Conservation (phyloP, 352 stramenopile species). For the Phytophthora hibernalis region DNA sequence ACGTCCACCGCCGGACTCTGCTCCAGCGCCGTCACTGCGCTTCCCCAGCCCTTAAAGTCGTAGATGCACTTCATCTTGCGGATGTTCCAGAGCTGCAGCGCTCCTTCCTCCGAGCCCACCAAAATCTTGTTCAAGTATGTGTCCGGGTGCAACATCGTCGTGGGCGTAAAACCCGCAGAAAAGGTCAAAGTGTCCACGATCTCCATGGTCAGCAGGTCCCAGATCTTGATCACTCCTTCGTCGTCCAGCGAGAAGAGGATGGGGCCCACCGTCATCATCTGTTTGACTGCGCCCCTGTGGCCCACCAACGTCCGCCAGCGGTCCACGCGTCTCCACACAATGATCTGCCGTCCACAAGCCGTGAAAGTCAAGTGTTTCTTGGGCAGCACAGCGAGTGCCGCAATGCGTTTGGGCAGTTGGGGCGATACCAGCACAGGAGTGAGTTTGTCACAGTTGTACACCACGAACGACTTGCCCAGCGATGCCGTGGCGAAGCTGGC, state of each 20-base stretch:
- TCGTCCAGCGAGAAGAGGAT: slow-evolving; percentile 82
- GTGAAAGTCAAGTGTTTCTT: slow-evolving; percentile 85
- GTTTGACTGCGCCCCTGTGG: slow-evolving; percentile 67
- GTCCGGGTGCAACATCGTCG: slow-evolving; percentile 87
- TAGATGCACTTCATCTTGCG: slow-evolving; percentile 91
- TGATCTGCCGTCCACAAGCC: slow-evolving; percentile 71
- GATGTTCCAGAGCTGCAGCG: slow-evolving; percentile 92
- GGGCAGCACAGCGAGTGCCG: slow-evolving; percentile 62
- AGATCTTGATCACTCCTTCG: slow-evolving; percentile 56
- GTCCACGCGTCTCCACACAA: slow-evolving; percentile 77
- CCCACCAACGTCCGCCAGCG: slow-evolving; percentile 61
- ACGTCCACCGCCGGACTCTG: slow-evolving; percentile 92
- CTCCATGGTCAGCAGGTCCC: slow-evolving; percentile 74
- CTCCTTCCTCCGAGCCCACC: slow-evolving; percentile 83
- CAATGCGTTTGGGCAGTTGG: slow-evolving; percentile 82
- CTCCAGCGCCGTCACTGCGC: slow-evolving; percentile 75
- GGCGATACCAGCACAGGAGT: slow-evolving; percentile 85
- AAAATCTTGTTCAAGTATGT: slow-evolving; percentile 97
- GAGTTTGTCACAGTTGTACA: slow-evolving; percentile 92
- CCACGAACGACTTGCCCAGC: slow-evolving; percentile 91
- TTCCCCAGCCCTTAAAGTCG: slow-evolving; percentile 79
- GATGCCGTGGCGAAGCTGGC: slow-evolving; percentile 90
- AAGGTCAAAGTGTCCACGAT: slow-evolving; percentile 67
- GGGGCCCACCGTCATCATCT: slow-evolving; percentile 55
- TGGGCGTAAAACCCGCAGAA: slow-evolving; percentile 63